These are phyloP conservation scores for Berberis thunbergii DNA, from an alignment of 164 flowering plant genomes.

Conservation along the genomic window DNA sequence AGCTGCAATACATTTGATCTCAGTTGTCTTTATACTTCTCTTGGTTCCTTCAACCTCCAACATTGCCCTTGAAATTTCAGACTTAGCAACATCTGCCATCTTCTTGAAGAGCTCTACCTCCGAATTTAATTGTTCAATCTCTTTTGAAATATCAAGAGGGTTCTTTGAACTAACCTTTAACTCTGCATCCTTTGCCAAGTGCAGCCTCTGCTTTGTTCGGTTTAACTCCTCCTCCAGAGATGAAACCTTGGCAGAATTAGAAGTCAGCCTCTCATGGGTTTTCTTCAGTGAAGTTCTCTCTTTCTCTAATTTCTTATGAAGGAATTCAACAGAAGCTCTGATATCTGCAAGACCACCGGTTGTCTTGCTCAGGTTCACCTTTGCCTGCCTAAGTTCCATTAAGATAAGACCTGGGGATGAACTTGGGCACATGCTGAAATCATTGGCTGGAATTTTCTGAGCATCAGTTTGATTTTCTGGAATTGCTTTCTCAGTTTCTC, in stretches of 20 bases:
- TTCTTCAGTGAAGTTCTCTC: slow-evolving; percentile 63
- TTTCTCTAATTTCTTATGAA: slow-evolving; percentile 57
- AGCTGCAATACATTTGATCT: slow-evolving; percentile 72
- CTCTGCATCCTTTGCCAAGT: slow-evolving; percentile 33
- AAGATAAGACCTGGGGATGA: slow-evolving; percentile 58
- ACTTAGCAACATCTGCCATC: slow-evolving; percentile 59
- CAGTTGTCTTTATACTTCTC: slow-evolving; percentile 54
- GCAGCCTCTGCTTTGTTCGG: slow-evolving; percentile 41
- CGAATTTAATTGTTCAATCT: slow-evolving; percentile 46
- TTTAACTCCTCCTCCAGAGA: slow-evolving; percentile 62
- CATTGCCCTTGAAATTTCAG: slow-evolving; percentile 47
- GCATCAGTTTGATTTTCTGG: slow-evolving; percentile 13
- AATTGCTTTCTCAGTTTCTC: slow-evolving; percentile 21
- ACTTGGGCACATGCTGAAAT: slow-evolving; percentile 23
- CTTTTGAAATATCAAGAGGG: slow-evolving; percentile 37
- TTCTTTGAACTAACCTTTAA: slow-evolving; percentile 20
- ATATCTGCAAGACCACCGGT: slow-evolving; percentile 63
- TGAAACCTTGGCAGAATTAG: slow-evolving; percentile 51
- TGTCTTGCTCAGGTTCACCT: slow-evolving; percentile 65
- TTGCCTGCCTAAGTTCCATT: slow-evolving; percentile 76
- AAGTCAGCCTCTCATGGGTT: slow-evolving; percentile 59
- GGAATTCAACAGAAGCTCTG: slow-evolving; percentile 63
- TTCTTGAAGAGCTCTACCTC: slow-evolving; percentile 67
- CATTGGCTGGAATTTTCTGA: slow-evolving; percentile 13
- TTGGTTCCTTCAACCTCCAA: slow-evolving; percentile 67